A percentile compares a stretch with the other conserved stretches of the same genome.
These are phyloP conservation scores for Myotisia sp. DNA, from an alignment of 2,329 filamentous ascomycete species.

Conservation along the genomic window DNA sequence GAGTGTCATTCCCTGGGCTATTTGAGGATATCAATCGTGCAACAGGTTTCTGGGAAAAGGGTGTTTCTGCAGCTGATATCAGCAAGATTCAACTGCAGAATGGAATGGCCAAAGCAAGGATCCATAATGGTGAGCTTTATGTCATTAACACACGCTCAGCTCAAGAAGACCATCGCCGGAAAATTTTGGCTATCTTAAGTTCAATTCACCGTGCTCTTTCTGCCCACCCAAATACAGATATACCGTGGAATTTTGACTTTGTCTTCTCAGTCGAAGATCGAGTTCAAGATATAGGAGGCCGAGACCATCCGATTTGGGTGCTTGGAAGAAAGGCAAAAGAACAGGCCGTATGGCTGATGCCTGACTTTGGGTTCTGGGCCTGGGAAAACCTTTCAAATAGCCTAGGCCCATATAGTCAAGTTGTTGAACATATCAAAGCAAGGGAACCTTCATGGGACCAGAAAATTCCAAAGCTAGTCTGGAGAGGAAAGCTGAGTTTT, in stretches of 20 bases:
- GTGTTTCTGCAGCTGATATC: constrained; percentile 17
- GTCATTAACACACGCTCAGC: constrained; percentile 19
- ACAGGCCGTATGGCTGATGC: constrained; percentile 36
- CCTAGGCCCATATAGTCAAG: constrained; percentile 25
- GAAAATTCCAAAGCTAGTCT: constrained; percentile 33
- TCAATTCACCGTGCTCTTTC: constrained; percentile 37
- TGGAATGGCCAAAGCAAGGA: constrained; percentile 25
- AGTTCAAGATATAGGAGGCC: constrained; percentile 29
- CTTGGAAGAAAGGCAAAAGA: constrained; percentile 28
- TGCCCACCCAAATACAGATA: constrained; percentile 25
- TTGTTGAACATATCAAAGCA: constrained; percentile 20
- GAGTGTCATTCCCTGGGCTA: constrained; percentile 22
- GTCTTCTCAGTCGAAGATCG: constrained; percentile 31
- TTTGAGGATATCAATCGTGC: constrained; percentile 25
- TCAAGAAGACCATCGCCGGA: constrained; percentile 26
- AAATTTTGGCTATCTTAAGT: constrained; percentile 30
- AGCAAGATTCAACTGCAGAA: constrained; percentile 17
- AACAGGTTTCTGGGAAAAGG: constrained; percentile 19
- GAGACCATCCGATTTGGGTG: constrained; percentile 29
- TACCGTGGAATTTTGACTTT: constrained; percentile 26
- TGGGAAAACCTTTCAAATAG: constrained; percentile 29
- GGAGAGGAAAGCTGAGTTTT: constrained; percentile 35
- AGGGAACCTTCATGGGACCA: constrained; percentile 17
- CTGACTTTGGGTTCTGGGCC: constrained; percentile 40
- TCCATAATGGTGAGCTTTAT: constrained; percentile 22